Evolutionary conservation across 768 basidiomycete genomes (phyloP).

Genomic region (Dendrothele bispora): DNA sequence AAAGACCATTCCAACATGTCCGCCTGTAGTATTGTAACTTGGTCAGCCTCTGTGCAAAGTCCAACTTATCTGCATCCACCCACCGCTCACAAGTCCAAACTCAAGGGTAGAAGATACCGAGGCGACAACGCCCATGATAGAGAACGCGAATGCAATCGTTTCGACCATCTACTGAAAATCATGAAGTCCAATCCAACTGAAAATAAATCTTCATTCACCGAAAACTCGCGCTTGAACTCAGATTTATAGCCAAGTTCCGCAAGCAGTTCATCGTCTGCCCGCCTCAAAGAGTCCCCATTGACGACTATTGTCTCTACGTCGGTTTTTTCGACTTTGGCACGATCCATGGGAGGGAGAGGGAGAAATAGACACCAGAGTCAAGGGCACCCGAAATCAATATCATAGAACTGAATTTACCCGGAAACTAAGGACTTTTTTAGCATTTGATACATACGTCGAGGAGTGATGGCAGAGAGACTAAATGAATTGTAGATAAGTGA

Average conservation of each 20-base stretch:
- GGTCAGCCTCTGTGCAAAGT: not conserved
- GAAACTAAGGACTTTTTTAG: no score
- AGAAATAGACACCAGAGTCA: no score
- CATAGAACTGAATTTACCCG: no score
- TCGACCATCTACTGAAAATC: constrained; percentile 44
- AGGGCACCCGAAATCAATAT: no score
- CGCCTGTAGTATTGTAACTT: constrained; percentile 40
- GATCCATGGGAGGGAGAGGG: no score
- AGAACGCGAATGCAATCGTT: constrained; percentile 66
- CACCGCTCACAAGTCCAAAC: constrained; percentile 63
- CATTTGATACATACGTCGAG: no score
- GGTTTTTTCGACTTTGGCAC: constrained; percentile 1
- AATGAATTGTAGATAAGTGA: no score
- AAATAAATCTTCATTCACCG: constrained; percentile 37
- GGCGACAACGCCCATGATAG: constrained; percentile 72
- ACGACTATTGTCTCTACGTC: constrained; percentile 4
- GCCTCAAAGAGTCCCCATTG: constrained; percentile 21
- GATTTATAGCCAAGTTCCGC: constrained; percentile 70
- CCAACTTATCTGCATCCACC: constrained; percentile 11
- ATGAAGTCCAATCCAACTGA: not conserved
- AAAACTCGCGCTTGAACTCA: constrained; percentile 75
- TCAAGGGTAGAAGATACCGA: constrained; percentile 66
- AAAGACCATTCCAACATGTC: constrained; percentile 77
- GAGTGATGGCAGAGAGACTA: no score
- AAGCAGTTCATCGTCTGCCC: constrained; percentile 56